phyloP scores from a whole-genome alignment of 2,329 filamentous ascomycete species.

The Xylariales sp. region DNA sequence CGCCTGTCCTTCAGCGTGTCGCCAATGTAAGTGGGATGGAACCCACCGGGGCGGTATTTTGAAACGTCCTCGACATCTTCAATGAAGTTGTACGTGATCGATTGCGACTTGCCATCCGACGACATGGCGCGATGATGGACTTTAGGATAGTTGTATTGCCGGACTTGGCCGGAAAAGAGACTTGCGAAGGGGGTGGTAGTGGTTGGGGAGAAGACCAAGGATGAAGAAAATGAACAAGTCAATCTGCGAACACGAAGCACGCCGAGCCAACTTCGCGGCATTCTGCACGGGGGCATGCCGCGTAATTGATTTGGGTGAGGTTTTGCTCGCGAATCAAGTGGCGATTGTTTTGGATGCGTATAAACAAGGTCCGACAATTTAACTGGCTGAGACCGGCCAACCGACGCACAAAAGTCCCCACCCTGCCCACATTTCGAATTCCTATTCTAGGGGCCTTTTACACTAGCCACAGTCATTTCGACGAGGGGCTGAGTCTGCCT shows the following conservation, averaged over 20 bases:
- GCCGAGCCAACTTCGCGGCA: neutral
- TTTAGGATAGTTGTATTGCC: slow-evolving; percentile 1
- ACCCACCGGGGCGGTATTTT: neutral
- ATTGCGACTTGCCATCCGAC: slow-evolving; percentile 1
- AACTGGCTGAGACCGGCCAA: neutral
- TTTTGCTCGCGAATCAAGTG: neutral
- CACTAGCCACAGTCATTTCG: too few relatives aligned
- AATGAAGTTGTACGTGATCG: neutral
- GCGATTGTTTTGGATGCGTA: neutral
- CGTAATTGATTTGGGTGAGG: neutral
- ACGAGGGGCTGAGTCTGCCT: too few relatives aligned
- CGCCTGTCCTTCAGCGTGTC: neutral
- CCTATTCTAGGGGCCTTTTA: too few relatives aligned
- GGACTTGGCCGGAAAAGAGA: neutral
- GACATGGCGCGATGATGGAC: neutral
- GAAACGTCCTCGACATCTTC: neutral
- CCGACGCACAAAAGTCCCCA: too few relatives aligned
- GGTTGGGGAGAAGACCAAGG: neutral
- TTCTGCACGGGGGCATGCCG: neutral
- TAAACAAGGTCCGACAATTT: slow-evolving; percentile 1
- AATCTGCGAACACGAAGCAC: slow-evolving; percentile 3
- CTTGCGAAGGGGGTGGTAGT: neutral
- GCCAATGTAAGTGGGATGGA: slow-evolving; percentile 4
- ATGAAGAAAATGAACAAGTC: slow-evolving; percentile 1
- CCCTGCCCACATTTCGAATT: too few relatives aligned